Evolutionary conservation across 768 basidiomycete species (phyloP), one percentile per base, ranked within the genome.

Genomic region (Boletus bicolor): DNA sequence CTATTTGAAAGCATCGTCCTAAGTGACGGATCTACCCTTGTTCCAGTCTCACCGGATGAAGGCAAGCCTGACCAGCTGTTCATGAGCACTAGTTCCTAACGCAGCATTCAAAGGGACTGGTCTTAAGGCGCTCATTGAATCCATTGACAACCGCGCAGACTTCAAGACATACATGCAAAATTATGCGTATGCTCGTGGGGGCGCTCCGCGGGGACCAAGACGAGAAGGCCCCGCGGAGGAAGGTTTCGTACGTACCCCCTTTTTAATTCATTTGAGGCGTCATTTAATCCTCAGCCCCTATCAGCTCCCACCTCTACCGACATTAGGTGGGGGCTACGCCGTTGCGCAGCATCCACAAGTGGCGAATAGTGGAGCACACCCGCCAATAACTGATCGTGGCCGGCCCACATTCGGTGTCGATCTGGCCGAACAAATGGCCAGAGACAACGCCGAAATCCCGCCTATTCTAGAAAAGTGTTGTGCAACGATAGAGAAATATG

Each of bases 81-180:
- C 24, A 32, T 51, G 32, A 19, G 38, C n/a, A 9, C 38, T 44
- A 21, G 38, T 24, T 39, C 34, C 37, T 60, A 26, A 64, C n/a
- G 6, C 36, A 28, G 35, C 19, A 26, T 34, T 35, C 21, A 56
- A 66, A 82, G 82, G 78, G 4, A 76, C 83, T 7, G 94, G 96
- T 12, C 75, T 99, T 47, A 96, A 96, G 70, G 77, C 87, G 2
- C 83, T 91, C 24, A 87, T 89, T 55, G 95, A 98, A 69, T 82
- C 84, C 6, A 97, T 99, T 62, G 96, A 99, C 73, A 94, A 94
- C 64, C 84, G 94, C 38, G 80, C 86, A 36, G 97, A 99, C 72
- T 98, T 99, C 76, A 96, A 90, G 75, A 84, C 81, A 8, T 99
- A 88, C 69, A 98, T 99, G 95, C 93, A 97, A 68, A 93, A 97